phyloP scores from a whole-genome alignment of 1,139 yeast species.

The Entelexis sorbosivorans region DNA sequence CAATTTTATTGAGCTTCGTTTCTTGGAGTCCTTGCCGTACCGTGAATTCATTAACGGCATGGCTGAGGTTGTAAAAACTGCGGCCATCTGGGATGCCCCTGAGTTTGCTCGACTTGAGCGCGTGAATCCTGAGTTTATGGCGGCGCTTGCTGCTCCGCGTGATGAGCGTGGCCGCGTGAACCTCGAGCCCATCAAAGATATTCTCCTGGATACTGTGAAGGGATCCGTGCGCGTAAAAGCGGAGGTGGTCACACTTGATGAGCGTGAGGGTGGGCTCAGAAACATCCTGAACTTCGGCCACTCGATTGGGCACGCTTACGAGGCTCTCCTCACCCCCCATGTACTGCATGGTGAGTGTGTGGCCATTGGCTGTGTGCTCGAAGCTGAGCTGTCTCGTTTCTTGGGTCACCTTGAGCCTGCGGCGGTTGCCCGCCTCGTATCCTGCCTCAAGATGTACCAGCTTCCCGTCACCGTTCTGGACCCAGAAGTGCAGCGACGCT shows the following conservation, averaged over 20 bases:
- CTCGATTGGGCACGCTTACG: conserved; percentile 96
- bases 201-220: conserved; percentile 64
- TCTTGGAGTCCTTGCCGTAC: conserved; percentile 77
- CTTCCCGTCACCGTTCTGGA: conserved; percentile 75
- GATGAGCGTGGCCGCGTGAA: conserved; percentile 39
- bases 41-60: conserved; percentile 96
- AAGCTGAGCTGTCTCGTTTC: conserved; percentile 87
- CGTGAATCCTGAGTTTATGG: conserved; percentile 56
- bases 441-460: conserved; percentile 74
- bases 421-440: conserved; percentile 81
- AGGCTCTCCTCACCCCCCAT: conserved; percentile 90
- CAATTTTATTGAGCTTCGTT: conserved; percentile 78
- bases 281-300: conserved; percentile 92
- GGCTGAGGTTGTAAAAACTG: conserved; percentile 97
- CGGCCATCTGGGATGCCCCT: conserved; percentile 90
- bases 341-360: conserved; percentile 98
- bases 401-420: conserved; percentile 82
- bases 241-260: conserved; percentile 85
- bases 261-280: conserved; percentile 89
- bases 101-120: conserved; percentile 79
- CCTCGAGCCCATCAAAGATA: conserved; percentile 55
- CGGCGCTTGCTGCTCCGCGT: conserved; percentile 42
- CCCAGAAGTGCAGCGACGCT: conserved; percentile 56
- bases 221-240: conserved; percentile 90
- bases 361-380: conserved; percentile 84